These are phyloP conservation scores for Moricandia arvensis DNA, from an alignment of 345 rosid species.

Conservation along the genomic window DNA sequence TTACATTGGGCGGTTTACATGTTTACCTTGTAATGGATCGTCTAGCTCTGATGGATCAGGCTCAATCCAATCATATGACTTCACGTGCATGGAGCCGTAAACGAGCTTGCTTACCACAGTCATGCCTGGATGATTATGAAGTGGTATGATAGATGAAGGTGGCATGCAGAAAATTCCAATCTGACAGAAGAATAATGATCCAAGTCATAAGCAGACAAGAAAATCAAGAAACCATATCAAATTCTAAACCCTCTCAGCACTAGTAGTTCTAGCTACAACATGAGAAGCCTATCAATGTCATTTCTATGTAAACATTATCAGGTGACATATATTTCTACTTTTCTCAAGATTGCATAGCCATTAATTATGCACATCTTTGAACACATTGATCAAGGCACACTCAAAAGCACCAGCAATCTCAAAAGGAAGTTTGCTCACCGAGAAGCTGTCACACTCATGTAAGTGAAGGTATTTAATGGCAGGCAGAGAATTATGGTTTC, in stretches of 20 bases:
- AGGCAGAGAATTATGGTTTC: conserved; percentile 60
- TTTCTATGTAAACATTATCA: no score
- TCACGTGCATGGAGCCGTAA: conserved; percentile 80
- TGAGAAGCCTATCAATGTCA: neutral
- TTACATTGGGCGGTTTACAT: neutral
- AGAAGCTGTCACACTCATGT: conserved; percentile 90
- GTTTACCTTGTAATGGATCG: conserved; percentile 73
- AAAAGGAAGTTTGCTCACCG: conserved; percentile 52
- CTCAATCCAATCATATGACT: conserved; percentile 89
- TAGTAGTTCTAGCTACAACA: neutral
- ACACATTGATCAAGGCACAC: neutral
- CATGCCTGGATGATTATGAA: conserved; percentile 99
- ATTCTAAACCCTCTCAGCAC: neutral
- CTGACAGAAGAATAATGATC: conserved; percentile 42
- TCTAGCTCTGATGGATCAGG: conserved; percentile 41
- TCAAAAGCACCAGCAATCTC: neutral
- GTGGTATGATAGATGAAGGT: conserved; percentile 88
- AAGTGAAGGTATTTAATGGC: conserved; percentile 78
- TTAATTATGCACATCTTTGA: neutral
- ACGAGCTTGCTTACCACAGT: conserved; percentile 92
- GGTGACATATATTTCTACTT: no score
- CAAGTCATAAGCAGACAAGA: conserved; percentile 10
- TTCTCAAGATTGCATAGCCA: no score
- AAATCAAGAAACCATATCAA: conserved; percentile 7
- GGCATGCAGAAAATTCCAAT: conserved; percentile 98